Conservation (phyloP, 225 moss, liverwort and hornwort species). For the Neckera pumila region DNA sequence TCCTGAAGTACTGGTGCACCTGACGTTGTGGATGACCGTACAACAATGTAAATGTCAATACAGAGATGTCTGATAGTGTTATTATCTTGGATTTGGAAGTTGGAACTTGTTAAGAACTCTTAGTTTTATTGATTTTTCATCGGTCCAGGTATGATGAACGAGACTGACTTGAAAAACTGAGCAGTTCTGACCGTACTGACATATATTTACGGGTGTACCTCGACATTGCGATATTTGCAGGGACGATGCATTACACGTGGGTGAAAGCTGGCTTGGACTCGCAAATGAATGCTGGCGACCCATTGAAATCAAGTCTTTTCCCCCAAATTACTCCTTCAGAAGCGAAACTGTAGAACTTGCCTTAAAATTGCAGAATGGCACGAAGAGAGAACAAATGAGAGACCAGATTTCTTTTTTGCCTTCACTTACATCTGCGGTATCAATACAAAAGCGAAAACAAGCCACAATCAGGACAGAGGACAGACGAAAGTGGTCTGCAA, state of each 20-base stretch:
- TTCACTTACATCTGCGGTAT: background rate
- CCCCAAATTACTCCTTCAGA: conserved; percentile 33
- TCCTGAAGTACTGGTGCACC: background rate
- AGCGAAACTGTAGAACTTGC: background rate
- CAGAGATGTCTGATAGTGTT: background rate
- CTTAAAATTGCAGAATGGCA: background rate
- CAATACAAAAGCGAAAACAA: background rate
- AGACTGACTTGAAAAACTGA: background rate
- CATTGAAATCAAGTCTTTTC: conserved; percentile 65
- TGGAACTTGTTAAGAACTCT: background rate
- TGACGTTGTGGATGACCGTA: background rate
- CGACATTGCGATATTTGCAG: conserved; percentile 24
- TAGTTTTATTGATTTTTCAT: background rate
- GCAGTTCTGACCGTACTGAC: background rate
- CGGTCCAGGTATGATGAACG: background rate
- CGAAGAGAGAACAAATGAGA: background rate
- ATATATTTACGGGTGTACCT: background rate
- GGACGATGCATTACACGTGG: conserved; percentile 60
- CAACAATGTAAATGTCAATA: background rate
- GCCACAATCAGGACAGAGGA: background rate
- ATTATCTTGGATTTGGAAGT: background rate
- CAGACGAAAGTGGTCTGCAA: background rate
- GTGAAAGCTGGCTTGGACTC: conserved; percentile 51
- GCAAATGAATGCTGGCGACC: conserved; percentile 46
- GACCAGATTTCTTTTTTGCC: background rate